Percentiles rank a stretch among this genome's conserved stretches.
These are phyloP conservation scores for Cyclotella sp. DNA, from an alignment of 108 stramenopile species.

Conservation along the genomic window DNA sequence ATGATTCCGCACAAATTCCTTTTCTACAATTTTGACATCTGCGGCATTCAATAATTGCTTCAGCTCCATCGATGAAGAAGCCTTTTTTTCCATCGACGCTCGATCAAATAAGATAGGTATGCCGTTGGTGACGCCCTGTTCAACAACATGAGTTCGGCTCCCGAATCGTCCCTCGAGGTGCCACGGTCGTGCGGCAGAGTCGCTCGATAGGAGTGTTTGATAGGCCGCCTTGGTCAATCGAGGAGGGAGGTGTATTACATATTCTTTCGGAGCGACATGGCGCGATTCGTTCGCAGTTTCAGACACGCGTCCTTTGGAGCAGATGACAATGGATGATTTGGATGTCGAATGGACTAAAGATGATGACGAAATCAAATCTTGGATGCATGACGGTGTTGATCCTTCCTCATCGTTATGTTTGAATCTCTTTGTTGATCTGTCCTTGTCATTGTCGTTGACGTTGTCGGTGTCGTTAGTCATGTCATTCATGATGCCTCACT, in stretches of 20 bases:
- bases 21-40: constrained; percentile 51
- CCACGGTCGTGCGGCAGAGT: constrained; percentile 60
- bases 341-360: no score
- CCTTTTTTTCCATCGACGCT: constrained; percentile 17
- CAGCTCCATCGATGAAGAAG: constrained; percentile 14
- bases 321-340: neutral
- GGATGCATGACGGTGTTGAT: no score
- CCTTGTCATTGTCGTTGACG: no score
- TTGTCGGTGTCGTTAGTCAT: no score
- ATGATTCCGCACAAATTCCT: constrained; percentile 45
- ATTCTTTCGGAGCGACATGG: constrained; percentile 18
- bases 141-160: constrained; percentile 62
- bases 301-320: constrained; percentile 36
- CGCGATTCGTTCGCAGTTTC: neutral
- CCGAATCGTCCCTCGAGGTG: constrained; percentile 84
- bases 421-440: no score
- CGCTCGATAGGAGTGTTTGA: constrained; percentile 46
- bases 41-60: constrained; percentile 46
- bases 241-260: constrained; percentile 65
- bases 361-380: no score
- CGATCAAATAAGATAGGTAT: constrained; percentile 44
- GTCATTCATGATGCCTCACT: no score
- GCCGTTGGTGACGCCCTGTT: constrained; percentile 30
- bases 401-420: no score
- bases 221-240: constrained; percentile 69